Percentiles rank a stretch among this genome's conserved stretches.
Evolutionary conservation across 345 rosid genomes (phyloP).

Genomic region (Eucalyptus grandis): DNA sequence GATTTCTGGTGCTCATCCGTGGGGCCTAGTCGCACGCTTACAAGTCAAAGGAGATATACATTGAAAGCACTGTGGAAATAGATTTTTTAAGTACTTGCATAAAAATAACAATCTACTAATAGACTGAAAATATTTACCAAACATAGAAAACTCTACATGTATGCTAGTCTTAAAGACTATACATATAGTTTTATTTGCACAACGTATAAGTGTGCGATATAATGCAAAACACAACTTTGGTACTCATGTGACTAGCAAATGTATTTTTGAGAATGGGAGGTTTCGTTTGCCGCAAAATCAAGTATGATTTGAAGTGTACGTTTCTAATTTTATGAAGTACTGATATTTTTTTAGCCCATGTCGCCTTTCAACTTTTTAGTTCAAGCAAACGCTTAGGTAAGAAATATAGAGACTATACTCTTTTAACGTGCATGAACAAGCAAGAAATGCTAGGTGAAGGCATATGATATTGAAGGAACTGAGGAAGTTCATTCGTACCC

Average conservation of each 20-base stretch:
- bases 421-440: too few species aligned
- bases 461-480: background rate
- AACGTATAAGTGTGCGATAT: background rate
- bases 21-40: background rate
- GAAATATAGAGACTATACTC: background rate
- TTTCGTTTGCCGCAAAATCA: background rate
- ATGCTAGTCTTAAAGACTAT: background rate
- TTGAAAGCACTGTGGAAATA: background rate
- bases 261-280: background rate
- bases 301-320: background rate
- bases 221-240: background rate
- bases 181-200: background rate
- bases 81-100: background rate
- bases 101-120: background rate
- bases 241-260: background rate
- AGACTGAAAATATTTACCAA: background rate
- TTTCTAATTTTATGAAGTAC: background rate
- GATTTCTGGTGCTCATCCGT: background rate
- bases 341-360: background rate
- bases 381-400: background rate
- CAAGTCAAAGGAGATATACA: background rate
- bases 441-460: background rate
- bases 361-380: background rate
- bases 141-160: background rate
- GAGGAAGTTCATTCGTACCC: background rate